Evolutionary conservation across 139 green algal species (phyloP).

Genomic region (Dunaliella sp.): DNA sequence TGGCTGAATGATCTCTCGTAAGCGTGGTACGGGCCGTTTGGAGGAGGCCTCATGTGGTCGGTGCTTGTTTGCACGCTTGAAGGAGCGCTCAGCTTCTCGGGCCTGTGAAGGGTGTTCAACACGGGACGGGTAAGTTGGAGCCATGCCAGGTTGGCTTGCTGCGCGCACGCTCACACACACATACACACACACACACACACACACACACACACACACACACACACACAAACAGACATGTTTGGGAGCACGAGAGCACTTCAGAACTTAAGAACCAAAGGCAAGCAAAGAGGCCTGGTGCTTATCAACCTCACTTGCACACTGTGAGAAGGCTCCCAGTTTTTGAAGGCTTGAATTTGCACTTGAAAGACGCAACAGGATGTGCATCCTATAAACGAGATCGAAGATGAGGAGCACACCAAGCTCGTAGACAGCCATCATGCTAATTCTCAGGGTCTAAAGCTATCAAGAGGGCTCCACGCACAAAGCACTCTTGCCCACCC

Average conservation of each 20-base stretch:
- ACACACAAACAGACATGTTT: not conserved
- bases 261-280: not conserved
- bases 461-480: too few species aligned
- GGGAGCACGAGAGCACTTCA: too few species aligned
- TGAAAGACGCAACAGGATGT: too few species aligned
- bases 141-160: not conserved
- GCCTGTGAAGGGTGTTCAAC: not conserved
- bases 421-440: too few species aligned
- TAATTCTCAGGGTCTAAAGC: too few species aligned
- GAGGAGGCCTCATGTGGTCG: constrained; percentile 63
- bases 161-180: not conserved
- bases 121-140: not conserved
- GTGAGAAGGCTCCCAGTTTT: too few species aligned
- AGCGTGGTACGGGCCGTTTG: constrained; percentile 73
- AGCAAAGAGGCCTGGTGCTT: too few species aligned
- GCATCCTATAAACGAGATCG: too few species aligned
- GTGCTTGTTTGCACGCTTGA: constrained; percentile 72
- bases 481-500: too few species aligned
- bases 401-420: too few species aligned
- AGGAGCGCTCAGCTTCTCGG: constrained; percentile 21
- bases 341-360: too few species aligned
- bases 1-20: constrained; percentile 67
- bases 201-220: not conserved
- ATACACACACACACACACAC: not conserved
- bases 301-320: too few species aligned